Conservation (phyloP, 2,329 filamentous ascomycete species). For the Trichoderma sp. region DNA sequence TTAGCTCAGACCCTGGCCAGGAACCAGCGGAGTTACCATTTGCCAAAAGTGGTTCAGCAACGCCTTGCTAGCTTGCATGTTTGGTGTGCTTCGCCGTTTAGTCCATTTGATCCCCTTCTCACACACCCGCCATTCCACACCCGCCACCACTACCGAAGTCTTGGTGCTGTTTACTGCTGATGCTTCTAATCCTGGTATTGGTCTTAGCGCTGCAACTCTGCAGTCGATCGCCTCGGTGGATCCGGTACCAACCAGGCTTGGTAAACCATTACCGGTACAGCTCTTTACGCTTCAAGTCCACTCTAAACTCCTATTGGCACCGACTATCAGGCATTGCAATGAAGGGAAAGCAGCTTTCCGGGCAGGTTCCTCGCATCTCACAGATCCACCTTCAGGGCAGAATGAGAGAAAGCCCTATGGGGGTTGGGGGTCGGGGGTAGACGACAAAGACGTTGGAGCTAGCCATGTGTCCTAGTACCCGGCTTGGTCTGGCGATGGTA, state of each 20-base stretch:
- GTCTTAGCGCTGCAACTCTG: neutral
- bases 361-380: neutral
- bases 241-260: neutral
- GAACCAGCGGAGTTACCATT: neutral
- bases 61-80: neutral
- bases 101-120: neutral
- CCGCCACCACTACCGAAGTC: neutral
- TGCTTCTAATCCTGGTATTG: neutral
- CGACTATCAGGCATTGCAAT: neutral
- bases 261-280: neutral
- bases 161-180: constrained; percentile 8
- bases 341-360: too few species aligned
- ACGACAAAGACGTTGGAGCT: neutral
- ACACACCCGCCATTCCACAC: neutral
- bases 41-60: neutral
- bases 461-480: neutral
- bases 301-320: neutral
- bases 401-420: neutral
- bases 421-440: too few species aligned
- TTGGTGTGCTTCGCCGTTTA: neutral
- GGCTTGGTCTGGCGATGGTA: neutral
- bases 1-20: neutral
- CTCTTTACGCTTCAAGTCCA: neutral
- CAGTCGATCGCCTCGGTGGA: neutral
- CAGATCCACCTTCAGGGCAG: neutral